Base-by-base conservation (phyloP, 345 rosid species). In the Rhodamnia rubescens region DNA sequence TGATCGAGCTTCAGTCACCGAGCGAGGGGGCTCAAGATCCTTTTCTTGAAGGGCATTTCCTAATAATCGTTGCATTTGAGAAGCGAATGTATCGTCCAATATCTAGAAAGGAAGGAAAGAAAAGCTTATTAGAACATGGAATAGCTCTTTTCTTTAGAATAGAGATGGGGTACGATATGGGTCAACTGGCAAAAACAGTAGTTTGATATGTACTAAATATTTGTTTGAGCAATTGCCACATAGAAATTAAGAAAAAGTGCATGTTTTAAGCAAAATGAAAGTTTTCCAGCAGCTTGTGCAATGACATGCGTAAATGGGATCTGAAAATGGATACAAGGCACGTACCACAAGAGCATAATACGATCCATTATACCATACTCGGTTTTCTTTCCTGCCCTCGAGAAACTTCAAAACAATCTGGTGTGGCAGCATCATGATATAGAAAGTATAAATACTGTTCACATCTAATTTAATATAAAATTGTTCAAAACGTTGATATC, bases 331-430 rank as follows among this genome's bases (percentile, higher is more conserved):
- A 44, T 84, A 8, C 52, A n/a, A 80, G 24, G 74, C 36, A 88
- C 94, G 91, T 93, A 96, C 99, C 93, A 98, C 99, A 29, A 96
- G 95, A 85, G 95, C 98, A 89, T 91, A 93, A 87, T 92, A 97
- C 20, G 99, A 96, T 88, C 98, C 99, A 85, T 95, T 97, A 86
- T 97, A 96, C 90, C 99, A 94, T 18, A 92, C 93, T 87, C 93
- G 92, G 86, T 98, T 98, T 87, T 98, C 99, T 87, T 98, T 98
- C 89, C 99, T 93, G 83, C 98, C 95, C 85, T 96, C 99, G 14
- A 97, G 98, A 90, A 96, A 97, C 91, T 96, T 97, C 88, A 97
- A 86, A 56, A 97, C 97, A 86, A 95, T 90, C 95, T 96, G 81
- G 83, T 8, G 10, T 40, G 64, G 27, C 55, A 69, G 83, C 32